phyloP scores from a whole-genome alignment of 495 filamentous ascomycete genomes.

The Xylaria acuta region DNA sequence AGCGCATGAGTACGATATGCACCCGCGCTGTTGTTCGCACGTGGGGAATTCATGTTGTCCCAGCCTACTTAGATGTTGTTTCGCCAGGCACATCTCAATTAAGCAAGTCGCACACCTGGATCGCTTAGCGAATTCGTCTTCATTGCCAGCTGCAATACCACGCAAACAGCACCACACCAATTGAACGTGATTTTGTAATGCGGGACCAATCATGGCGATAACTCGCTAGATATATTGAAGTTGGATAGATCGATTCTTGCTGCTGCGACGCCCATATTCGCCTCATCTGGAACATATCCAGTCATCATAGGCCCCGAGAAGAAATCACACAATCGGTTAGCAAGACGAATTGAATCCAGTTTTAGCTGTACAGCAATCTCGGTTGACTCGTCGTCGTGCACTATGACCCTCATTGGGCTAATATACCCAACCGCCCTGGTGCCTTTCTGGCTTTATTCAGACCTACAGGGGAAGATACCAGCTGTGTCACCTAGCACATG shows the following conservation, averaged over 20 bases:
- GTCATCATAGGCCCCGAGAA: not conserved
- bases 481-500: conserved; percentile 10
- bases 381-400: conserved; percentile 16
- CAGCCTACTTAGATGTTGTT: not conserved
- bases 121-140: conserved; percentile 18
- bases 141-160: conserved; percentile 14
- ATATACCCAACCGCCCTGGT: not conserved
- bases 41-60: not conserved
- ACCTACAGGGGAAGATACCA: not conserved
- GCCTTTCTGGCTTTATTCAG: not conserved
- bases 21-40: conserved; percentile 6
- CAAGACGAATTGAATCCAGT: conserved; percentile 19
- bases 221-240: not conserved
- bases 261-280: not conserved
- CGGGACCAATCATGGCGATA: not conserved
- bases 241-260: not conserved
- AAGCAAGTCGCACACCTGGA: conserved; percentile 3
- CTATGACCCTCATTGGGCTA: not conserved
- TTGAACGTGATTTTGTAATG: conserved; percentile 1
- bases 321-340: conserved; percentile 11
- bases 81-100: conserved; percentile 11
- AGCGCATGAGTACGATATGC: conserved; percentile 1
- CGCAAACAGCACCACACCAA: conserved; percentile 4
- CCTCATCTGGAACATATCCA: not conserved
- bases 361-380: conserved; percentile 13